Conservation (phyloP, 176 grass and related monocot species). For the Musa itinerans region DNA sequence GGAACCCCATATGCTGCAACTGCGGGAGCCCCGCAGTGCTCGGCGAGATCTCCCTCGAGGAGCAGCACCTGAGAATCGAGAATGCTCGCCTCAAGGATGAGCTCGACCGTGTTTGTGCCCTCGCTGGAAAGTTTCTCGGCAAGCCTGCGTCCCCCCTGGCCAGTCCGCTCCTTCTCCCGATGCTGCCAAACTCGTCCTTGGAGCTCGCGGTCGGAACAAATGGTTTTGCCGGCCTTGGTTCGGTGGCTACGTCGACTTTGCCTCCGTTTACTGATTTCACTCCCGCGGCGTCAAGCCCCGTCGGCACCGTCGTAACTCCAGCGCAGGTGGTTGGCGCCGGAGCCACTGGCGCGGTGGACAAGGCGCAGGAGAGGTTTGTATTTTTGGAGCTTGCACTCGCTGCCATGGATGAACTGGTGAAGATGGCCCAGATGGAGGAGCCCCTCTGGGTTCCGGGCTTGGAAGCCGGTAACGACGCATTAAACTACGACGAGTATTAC, state of each 20-base stretch:
- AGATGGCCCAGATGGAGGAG: slow-evolving; percentile 80
- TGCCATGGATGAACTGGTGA: slow-evolving; percentile 73
- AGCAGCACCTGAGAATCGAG: slow-evolving; percentile 61
- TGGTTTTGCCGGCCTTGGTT: slow-evolving; percentile 4
- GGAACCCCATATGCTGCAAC: slow-evolving; percentile 35
- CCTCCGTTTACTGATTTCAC: slow-evolving; percentile 34
- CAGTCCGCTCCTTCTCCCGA: slow-evolving; percentile 2
- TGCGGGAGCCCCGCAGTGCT: slow-evolving; percentile 45
- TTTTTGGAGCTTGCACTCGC: slow-evolving; percentile 54
- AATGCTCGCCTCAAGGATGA: slow-evolving; percentile 73
- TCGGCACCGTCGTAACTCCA: slow-evolving; percentile 41
- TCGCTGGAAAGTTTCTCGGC: slow-evolving; percentile 51
- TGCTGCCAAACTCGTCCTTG: slow-evolving; percentile 33
- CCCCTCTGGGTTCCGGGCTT: slow-evolving; percentile 52
- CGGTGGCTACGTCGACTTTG: slow-evolving; percentile 13
- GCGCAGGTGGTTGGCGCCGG: slow-evolving; percentile 12
- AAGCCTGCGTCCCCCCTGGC: slow-evolving; percentile 35
- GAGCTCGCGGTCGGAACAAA: slow-evolving; percentile 46
- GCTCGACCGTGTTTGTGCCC: slow-evolving; percentile 50
- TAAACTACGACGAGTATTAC: slow-evolving; percentile 57
- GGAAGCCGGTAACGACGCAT: slow-evolving; percentile 13
- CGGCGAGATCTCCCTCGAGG: slow-evolving; percentile 40
- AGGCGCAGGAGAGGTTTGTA: slow-evolving; percentile 39
- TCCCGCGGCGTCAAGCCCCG: slow-evolving; percentile 22
- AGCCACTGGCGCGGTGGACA: slow-evolving; percentile 23